Base-by-base conservation (phyloP, 768 basidiomycete genomes). In the Psilocybe sp. region DNA sequence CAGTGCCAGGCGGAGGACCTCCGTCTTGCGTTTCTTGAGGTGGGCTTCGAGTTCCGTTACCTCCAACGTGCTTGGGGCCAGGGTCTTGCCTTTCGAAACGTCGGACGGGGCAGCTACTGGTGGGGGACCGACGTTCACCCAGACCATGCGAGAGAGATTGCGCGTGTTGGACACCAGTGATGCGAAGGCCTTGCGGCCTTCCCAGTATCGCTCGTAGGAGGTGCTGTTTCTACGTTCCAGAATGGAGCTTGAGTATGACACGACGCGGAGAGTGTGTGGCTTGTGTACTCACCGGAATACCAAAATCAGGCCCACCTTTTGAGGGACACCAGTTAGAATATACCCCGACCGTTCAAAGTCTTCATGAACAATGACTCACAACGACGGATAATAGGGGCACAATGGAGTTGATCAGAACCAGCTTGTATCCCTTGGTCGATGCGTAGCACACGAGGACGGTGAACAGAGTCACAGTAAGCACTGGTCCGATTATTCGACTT, bases 311-410 rank as follows among this genome's bases (percentile, higher is more conserved):
- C 92, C 94, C 45, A 95, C 89, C 89, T 91, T 51, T 10, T 5
- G n/a, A 18, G 33, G 39, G 31, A 40, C 48, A 33, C 41, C 42
- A 41, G 40, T 28, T n/a, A 28, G 38, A 9, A 42, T 20, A 58
- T 5, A 49, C 11, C 14, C n/a, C 14, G 4, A 11, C 32, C 49
- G 50, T 12, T 23, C 19, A 19, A 16, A 23, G 43, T 40, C 28
- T 35, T 31, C 45, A 36, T 32, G 18, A 28, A 55, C 49, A 10
- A 7, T 18, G n/a, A 71, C 88, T 67, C 62, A 91, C 93, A 57
- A 96, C 94, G 11, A 97, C 90, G 10, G 91, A 90, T 31, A 96
- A 77, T 45, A 97, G 69, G 1, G 94, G 94, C 2, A 94, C 82
- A 49, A 96, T 86, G 19, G 89, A 85, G 66, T 92, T 95, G 15